Conservation (phyloP, 2,329 filamentous ascomycete species). For the Neonectria coccinea region DNA sequence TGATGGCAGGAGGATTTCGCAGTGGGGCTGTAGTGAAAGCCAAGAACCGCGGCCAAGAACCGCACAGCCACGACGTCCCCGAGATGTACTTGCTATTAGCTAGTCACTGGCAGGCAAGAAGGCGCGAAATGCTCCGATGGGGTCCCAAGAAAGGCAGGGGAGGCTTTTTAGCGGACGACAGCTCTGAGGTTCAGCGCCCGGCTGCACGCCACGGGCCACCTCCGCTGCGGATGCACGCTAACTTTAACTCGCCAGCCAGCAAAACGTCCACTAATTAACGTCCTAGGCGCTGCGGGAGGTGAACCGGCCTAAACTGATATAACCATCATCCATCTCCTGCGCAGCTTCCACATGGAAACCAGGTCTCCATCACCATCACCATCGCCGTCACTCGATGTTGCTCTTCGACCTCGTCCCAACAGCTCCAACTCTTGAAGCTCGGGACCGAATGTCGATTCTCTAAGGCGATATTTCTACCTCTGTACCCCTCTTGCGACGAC, state of each 20-base stretch:
- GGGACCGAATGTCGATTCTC: background rate
- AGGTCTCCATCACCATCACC: background rate
- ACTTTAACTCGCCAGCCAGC: slow-evolving; percentile 7
- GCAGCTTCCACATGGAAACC: background rate
- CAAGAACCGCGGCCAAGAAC: background rate
- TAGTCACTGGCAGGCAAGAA: background rate
- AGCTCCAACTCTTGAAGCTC: background rate
- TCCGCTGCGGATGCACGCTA: slow-evolving; percentile 4
- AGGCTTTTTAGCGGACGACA: too few relatives aligned
- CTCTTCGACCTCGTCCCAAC: slow-evolving; percentile 1
- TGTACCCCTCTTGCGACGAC: background rate
- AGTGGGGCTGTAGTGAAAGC: background rate
- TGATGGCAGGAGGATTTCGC: background rate
- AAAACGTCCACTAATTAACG: slow-evolving; percentile 12
- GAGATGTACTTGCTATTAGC: background rate
- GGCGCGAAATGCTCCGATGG: background rate
- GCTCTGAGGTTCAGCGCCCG: too few relatives aligned
- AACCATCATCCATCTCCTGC: slow-evolving; percentile 8
- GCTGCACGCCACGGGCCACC: slow-evolving; percentile 1
- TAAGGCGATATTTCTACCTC: background rate
- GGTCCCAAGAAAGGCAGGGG: too few relatives aligned
- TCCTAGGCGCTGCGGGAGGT: slow-evolving; percentile 2
- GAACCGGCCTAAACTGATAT: slow-evolving; percentile 2
- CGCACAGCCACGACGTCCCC: slow-evolving; percentile 2
- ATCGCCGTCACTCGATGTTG: slow-evolving; percentile 3